These are phyloP conservation scores for Podospora pseudocomata DNA, from an alignment of 495 filamentous ascomycete genomes.

Conservation along the genomic window DNA sequence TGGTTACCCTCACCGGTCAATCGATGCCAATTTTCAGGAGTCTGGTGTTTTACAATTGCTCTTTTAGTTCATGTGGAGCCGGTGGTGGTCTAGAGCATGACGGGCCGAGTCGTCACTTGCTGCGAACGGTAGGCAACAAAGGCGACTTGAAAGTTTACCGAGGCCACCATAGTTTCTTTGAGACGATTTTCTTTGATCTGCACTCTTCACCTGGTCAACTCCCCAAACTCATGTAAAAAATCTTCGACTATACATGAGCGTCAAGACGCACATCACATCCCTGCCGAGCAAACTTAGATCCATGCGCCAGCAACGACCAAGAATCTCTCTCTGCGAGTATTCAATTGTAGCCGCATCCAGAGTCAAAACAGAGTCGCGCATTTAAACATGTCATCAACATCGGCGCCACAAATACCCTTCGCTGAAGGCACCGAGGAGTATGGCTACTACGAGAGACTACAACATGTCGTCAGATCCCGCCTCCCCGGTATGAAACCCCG, in stretches of 20 bases:
- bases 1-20: too few relatives aligned
- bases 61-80: too few relatives aligned
- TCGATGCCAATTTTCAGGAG: too few relatives aligned
- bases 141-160: neutral
- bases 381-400: neutral
- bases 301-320: neutral
- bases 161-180: neutral
- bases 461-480: conserved; percentile 7
- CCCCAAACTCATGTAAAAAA: neutral
- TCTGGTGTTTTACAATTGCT: neutral
- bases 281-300: neutral
- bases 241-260: neutral
- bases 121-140: neutral
- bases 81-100: neutral
- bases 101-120: neutral
- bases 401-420: neutral
- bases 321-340: too few relatives aligned
- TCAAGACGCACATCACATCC: neutral
- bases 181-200: neutral
- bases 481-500: conserved; percentile 15
- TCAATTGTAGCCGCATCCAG: too few relatives aligned
- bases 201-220: neutral
- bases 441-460: conserved; percentile 10
- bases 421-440: neutral
- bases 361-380: too few relatives aligned